Evolutionary conservation across 1,284 basidiomycete species (phyloP).

Genomic region (Cerrena zonata): DNA sequence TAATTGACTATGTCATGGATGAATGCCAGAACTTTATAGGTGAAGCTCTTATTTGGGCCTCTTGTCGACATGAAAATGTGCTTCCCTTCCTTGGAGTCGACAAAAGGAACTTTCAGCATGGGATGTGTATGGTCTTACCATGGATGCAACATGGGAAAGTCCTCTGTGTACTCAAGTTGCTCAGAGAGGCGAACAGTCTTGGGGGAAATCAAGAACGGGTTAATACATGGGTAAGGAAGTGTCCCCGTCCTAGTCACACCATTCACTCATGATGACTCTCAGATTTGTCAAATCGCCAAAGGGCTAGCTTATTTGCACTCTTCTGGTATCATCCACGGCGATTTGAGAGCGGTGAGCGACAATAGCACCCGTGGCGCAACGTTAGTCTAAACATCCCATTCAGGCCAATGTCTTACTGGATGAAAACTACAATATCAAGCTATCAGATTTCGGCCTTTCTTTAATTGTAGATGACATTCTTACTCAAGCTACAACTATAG

Average conservation of each 20-base stretch:
- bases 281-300: conserved; percentile 1
- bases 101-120: not conserved
- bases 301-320: conserved; percentile 3
- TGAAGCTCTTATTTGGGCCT: not conserved
- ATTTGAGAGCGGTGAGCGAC: conserved; percentile 2
- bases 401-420: conserved; percentile 3
- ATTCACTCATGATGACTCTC: not conserved
- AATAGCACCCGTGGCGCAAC: not conserved
- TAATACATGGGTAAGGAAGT: not conserved
- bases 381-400: not conserved
- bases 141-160: conserved; percentile 2
- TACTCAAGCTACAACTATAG: not conserved
- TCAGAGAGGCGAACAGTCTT: not conserved
- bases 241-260: not conserved
- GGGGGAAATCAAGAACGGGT: not conserved
- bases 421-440: not conserved
- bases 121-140: conserved; percentile 5
- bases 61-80: not conserved
- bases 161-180: not conserved
- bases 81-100: conserved; percentile 7
- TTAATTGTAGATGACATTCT: not conserved
- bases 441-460: conserved; percentile 1
- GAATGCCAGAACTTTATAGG: not conserved
- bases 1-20: no score
- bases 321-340: conserved; percentile 3